A percentile compares a stretch with the other conserved stretches of the same genome.
These are phyloP conservation scores for Phytophthora capsici DNA, from an alignment of 352 stramenopile genomes.

Conservation along the genomic window DNA sequence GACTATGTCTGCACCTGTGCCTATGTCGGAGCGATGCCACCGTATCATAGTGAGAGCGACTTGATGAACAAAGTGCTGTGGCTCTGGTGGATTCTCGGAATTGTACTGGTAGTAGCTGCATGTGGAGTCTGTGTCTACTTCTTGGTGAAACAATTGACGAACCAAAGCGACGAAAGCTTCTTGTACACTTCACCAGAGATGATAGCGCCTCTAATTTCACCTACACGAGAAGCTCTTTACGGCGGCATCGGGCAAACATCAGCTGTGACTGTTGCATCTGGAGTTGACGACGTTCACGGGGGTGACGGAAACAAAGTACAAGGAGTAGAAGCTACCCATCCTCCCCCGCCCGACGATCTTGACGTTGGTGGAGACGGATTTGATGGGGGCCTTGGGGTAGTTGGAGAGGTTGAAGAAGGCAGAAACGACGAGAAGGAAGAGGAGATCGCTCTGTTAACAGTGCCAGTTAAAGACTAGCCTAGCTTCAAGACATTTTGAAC, in stretches of 20 bases:
- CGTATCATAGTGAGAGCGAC: constrained; percentile 20
- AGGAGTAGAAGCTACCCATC: not conserved
- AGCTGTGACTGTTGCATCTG: not conserved
- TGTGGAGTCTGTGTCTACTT: constrained; percentile 15
- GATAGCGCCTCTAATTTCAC: constrained; percentile 14
- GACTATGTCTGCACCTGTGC: constrained; percentile 34
- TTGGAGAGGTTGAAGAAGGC: no score
- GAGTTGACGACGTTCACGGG: not conserved
- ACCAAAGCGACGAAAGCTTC: not conserved
- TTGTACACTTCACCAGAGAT: not conserved
- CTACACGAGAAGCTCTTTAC: constrained; percentile 15
- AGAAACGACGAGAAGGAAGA: no score
- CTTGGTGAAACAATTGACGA: constrained; percentile 5
- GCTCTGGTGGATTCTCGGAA: constrained; percentile 21
- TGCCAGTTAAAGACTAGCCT: no score
- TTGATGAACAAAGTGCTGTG: constrained; percentile 24
- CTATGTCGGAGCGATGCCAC: constrained; percentile 21
- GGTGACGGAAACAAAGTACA: not conserved
- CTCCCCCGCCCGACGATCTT: not conserved
- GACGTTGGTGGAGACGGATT: not conserved
- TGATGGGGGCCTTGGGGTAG: no score
- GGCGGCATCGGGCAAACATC: constrained; percentile 6
- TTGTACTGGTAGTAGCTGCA: not conserved
- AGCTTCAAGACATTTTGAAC: no score
- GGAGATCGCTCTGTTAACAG: no score